Conservation (phyloP, 106 monocot species). For the Acanthochlamys bracteata region DNA sequence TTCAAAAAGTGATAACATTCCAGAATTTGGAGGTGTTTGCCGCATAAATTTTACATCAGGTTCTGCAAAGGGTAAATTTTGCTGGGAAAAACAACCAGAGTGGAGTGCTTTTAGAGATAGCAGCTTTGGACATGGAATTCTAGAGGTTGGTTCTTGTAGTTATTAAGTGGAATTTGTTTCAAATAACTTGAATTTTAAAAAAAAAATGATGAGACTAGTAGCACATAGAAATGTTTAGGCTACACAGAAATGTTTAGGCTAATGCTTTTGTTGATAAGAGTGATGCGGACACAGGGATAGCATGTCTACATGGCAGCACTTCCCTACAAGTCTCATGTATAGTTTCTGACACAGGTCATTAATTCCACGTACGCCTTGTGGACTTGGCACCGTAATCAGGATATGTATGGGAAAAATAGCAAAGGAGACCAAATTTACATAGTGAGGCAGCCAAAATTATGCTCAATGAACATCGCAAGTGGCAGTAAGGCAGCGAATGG, state of each 20-base stretch:
- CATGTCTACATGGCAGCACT: too few species aligned
- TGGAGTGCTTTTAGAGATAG: conserved; percentile 95
- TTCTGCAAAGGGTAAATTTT: conserved; percentile 71
- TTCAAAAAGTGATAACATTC: conserved; percentile 39
- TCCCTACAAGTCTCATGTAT: not conserved
- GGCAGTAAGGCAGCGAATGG: not conserved
- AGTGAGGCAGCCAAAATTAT: conserved; percentile 61
- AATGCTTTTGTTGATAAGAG: too few species aligned
- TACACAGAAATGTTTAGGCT: too few species aligned
- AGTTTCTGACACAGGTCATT: conserved; percentile 39
- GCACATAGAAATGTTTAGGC: too few species aligned
- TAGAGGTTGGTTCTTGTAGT: conserved; percentile 40
- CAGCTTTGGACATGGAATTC: conserved; percentile 93
- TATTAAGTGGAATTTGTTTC: not conserved
- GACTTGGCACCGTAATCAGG: conserved; percentile 92
- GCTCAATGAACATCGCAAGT: conserved; percentile 12
- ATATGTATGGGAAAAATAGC: conserved; percentile 34
- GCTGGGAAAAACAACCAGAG: conserved; percentile 73
- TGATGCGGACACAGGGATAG: too few species aligned
- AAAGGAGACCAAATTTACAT: conserved; percentile 78
- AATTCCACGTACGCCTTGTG: conserved; percentile 78
- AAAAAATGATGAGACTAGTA: too few species aligned
- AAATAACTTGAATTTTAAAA: too few species aligned
- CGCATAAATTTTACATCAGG: conserved; percentile 75
- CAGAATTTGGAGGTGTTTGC: conserved; percentile 76